Evolutionary conservation across 2,329 filamentous ascomycete genomes (phyloP).

Genomic region (Elsinoe australis): DNA sequence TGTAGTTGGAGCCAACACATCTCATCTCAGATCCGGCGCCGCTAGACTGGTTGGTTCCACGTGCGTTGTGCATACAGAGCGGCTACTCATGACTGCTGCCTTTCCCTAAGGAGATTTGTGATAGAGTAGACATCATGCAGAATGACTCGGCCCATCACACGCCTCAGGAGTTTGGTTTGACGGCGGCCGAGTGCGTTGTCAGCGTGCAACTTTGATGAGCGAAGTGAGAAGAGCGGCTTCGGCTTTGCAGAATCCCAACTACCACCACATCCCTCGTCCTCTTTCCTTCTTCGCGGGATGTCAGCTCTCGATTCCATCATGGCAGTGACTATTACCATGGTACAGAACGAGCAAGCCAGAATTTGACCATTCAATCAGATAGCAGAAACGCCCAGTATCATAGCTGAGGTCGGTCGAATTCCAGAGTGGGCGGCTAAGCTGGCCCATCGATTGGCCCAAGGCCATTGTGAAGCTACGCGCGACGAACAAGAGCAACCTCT

Average conservation of each 20-base stretch:
- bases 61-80: too few relatives aligned
- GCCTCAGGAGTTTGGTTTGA: background rate
- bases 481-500: background rate
- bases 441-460: background rate
- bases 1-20: background rate
- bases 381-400: constrained; percentile 1
- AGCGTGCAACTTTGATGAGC: too few relatives aligned
- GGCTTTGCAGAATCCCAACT: too few relatives aligned
- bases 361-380: constrained; percentile 4
- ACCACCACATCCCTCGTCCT: background rate
- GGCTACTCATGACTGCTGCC: too few relatives aligned
- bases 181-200: constrained; percentile 1
- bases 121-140: constrained; percentile 3
- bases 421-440: constrained; percentile 3
- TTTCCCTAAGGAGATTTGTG: background rate
- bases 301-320: background rate
- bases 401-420: background rate
- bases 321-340: constrained; percentile 2
- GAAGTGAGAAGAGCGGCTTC: too few relatives aligned
- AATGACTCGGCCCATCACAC: constrained; percentile 11
- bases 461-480: background rate
- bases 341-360: constrained; percentile 4
- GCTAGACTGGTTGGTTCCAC: background rate
- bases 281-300: background rate
- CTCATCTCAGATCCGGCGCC: constrained; percentile 1